Percentiles rank a stretch among this genome's conserved stretches.
Conservation (phyloP, 176 grass and related monocot species). For the Carex littledalei region DNA sequence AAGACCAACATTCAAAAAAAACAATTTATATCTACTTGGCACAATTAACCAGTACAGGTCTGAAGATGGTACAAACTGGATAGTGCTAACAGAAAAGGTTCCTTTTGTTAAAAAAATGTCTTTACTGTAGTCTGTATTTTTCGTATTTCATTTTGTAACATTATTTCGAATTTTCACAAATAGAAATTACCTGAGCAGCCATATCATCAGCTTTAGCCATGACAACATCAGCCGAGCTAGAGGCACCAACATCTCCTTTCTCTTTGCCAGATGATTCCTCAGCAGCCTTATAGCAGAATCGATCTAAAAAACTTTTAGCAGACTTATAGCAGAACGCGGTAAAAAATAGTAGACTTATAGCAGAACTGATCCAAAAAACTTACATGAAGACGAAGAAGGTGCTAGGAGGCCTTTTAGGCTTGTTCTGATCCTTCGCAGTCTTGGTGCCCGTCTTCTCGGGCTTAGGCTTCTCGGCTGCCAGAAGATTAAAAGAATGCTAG, state of each 20-base stretch:
- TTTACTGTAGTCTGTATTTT: neutral
- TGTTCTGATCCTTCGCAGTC: constrained; percentile 81
- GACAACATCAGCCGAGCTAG: constrained; percentile 44
- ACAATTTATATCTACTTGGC: neutral
- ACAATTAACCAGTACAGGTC: neutral
- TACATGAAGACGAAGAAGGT: constrained; percentile 95
- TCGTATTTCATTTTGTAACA: neutral
- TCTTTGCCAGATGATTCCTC: constrained; percentile 47
- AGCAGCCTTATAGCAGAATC: constrained; percentile 23
- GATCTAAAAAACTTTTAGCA: no score
- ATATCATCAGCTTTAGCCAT: constrained; percentile 62
- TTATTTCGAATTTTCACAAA: neutral
- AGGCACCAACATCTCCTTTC: constrained; percentile 44
- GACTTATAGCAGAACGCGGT: no score
- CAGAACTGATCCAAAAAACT: neutral
- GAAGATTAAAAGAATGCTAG: no score
- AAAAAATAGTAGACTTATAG: neutral
- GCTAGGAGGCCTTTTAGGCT: constrained; percentile 79
- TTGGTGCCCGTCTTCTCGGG: constrained; percentile 43
- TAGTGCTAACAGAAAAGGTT: neutral
- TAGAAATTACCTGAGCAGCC: constrained; percentile 29
- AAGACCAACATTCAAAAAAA: neutral
- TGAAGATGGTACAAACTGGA: neutral
- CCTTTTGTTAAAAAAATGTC: neutral
- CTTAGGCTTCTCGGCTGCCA: constrained; percentile 39